phyloP scores from a whole-genome alignment of 352 stramenopile genomes.

The Phytophthora foliorum region DNA sequence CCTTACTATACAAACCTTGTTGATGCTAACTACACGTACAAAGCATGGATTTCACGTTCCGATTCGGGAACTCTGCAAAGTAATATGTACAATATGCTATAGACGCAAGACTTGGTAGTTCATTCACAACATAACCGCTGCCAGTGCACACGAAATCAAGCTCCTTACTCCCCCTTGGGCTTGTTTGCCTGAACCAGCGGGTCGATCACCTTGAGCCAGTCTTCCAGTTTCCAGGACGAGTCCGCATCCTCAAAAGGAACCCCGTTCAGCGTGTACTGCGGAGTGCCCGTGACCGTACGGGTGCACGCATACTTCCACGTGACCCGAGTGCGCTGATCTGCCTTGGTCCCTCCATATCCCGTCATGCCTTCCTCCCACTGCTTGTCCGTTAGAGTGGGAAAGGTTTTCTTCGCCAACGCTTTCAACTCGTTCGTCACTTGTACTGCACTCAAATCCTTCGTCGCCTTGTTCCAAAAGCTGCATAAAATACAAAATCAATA shows the following conservation, averaged over 20 bases:
- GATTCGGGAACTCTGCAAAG: background rate
- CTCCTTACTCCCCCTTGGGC: slow-evolving; percentile 1
- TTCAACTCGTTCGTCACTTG: slow-evolving; percentile 70
- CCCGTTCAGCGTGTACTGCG: slow-evolving; percentile 84
- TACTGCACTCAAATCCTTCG: slow-evolving; percentile 69
- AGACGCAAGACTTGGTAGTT: background rate
- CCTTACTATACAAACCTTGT: background rate
- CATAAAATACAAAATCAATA: background rate
- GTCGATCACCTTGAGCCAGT: slow-evolving; percentile 69
- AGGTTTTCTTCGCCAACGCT: slow-evolving; percentile 66
- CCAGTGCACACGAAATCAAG: background rate
- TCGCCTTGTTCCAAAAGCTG: slow-evolving; percentile 81
- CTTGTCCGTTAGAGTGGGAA: slow-evolving; percentile 56
- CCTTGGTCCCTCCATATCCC: slow-evolving; percentile 71
- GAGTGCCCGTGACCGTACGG: slow-evolving; percentile 71
- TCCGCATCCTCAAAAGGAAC: slow-evolving; percentile 65
- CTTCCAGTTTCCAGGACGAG: slow-evolving; percentile 61
- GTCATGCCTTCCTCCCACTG: slow-evolving; percentile 79
- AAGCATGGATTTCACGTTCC: slow-evolving; percentile 26
- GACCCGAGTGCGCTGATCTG: slow-evolving; percentile 57
- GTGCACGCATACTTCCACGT: slow-evolving; percentile 85
- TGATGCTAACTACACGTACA: background rate
- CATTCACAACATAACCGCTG: background rate
- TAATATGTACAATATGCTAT: background rate
- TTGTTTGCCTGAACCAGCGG: slow-evolving; percentile 37